Conservation (phyloP, 2,329 filamentous ascomycete genomes). For the Fusarium sp. region DNA sequence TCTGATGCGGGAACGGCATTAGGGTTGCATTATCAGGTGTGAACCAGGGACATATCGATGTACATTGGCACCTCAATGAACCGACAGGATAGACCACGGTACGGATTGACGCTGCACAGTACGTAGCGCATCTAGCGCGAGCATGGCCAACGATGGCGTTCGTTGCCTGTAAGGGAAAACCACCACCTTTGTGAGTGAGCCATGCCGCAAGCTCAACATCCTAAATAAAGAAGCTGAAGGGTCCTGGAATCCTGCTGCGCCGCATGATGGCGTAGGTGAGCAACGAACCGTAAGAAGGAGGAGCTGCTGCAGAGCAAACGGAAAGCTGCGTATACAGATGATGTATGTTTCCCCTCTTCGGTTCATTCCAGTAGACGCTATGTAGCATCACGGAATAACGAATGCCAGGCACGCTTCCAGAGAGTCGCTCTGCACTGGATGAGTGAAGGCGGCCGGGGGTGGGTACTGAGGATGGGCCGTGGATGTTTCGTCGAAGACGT, state of each 20-base stretch:
- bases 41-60: slow-evolving; percentile 38
- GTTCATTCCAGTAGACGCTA: slow-evolving; percentile 44
- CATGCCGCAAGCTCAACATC: slow-evolving; percentile 25
- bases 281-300: neutral
- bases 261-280: slow-evolving; percentile 12
- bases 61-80: slow-evolving; percentile 34
- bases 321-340: slow-evolving; percentile 7
- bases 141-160: slow-evolving; percentile 30
- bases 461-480: neutral
- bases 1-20: slow-evolving; percentile 37
- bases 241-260: slow-evolving; percentile 17
- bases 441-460: slow-evolving; percentile 22
- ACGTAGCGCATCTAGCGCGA: slow-evolving; percentile 34
- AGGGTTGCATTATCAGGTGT: slow-evolving; percentile 42
- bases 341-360: slow-evolving; percentile 30
- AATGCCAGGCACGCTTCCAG: slow-evolving; percentile 45
- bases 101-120: neutral
- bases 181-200: slow-evolving; percentile 19
- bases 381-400: slow-evolving; percentile 39
- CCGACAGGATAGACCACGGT: slow-evolving; percentile 23
- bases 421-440: slow-evolving; percentile 8
- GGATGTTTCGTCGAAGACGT: neutral
- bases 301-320: neutral
- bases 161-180: slow-evolving; percentile 19
- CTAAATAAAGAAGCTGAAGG: slow-evolving; percentile 9